Evolutionary conservation across 441 rosid species (phyloP).

Genomic region (Pelargonium myrrhifolium): DNA sequence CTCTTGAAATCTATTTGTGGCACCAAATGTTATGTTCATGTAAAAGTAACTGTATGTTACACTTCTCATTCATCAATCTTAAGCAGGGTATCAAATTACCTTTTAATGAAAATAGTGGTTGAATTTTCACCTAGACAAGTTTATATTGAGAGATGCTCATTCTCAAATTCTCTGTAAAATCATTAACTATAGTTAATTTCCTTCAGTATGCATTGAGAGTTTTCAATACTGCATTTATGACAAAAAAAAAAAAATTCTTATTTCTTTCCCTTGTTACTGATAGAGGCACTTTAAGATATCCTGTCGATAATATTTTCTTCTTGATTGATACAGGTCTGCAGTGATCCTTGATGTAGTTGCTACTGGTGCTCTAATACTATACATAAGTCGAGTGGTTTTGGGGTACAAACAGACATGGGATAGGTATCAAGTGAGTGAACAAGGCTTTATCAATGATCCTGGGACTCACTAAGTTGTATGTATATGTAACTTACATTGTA

Average conservation of each 20-base stretch:
- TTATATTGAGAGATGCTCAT: no score
- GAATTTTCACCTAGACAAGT: no score
- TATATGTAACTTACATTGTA: background rate
- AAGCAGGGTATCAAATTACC: no score
- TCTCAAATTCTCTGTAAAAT: no score
- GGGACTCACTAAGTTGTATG: background rate
- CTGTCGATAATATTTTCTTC: background rate
- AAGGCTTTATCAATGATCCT: background rate
- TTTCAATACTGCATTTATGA: background rate
- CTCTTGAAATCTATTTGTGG: background rate
- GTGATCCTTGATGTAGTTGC: conserved; percentile 81
- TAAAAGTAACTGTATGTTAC: background rate
- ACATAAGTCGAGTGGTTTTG: conserved; percentile 72
- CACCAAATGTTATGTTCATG: background rate
- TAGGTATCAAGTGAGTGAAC: conserved; percentile 73
- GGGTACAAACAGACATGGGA: conserved; percentile 99
- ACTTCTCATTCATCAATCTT: background rate
- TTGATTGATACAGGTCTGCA: conserved; percentile 54
- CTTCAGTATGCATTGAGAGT: background rate
- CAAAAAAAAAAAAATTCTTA: no score
- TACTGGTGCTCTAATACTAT: conserved; percentile 66
- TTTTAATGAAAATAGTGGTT: no score
- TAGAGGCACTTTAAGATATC: background rate
- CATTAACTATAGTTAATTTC: no score
- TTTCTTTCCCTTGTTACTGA: background rate